Conservation (phyloP, 768 basidiomycete genomes). For the Cyclocybe cylindracea region DNA sequence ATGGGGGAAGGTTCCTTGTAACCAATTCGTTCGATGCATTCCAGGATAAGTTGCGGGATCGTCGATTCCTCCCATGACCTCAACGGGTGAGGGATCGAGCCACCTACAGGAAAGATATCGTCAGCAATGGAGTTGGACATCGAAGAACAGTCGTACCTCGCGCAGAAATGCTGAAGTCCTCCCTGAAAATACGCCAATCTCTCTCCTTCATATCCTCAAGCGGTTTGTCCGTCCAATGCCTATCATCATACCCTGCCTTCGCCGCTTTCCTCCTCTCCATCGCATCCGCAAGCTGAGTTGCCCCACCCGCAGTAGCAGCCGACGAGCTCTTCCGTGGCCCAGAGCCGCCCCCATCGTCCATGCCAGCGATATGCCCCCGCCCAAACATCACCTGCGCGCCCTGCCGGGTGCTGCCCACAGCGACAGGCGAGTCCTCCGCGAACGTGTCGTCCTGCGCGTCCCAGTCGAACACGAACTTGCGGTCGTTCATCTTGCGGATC, state of each 20-base stretch:
- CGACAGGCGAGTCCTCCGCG: slow-evolving; percentile 71
- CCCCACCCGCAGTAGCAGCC: slow-evolving; percentile 11
- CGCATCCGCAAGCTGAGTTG: slow-evolving; percentile 69
- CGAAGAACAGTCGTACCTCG: slow-evolving; percentile 56
- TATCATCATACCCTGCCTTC: slow-evolving; percentile 84
- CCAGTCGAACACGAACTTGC: slow-evolving; percentile 99
- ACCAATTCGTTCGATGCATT: slow-evolving; percentile 87
- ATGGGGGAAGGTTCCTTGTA: slow-evolving; percentile 98
- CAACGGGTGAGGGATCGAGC: slow-evolving; percentile 90
- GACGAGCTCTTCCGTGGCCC: slow-evolving; percentile 35
- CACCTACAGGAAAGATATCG: slow-evolving; percentile 51
- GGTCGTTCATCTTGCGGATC: slow-evolving; percentile 92
- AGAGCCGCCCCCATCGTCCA: slow-evolving; percentile 73
- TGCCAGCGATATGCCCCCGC: slow-evolving; percentile 79
- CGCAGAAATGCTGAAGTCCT: slow-evolving; percentile 96
- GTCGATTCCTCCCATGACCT: slow-evolving; percentile 89
- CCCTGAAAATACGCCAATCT: slow-evolving; percentile 98
- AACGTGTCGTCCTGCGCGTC: slow-evolving; percentile 95
- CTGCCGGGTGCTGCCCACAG: slow-evolving; percentile 70
- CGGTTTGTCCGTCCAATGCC: slow-evolving; percentile 97
- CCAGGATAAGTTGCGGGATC: slow-evolving; percentile 78
- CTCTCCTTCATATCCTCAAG: slow-evolving; percentile 93
- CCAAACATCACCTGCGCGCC: slow-evolving; percentile 91
- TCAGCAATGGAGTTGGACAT: not conserved
- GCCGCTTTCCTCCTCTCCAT: slow-evolving; percentile 82